A percentile compares a stretch with the other conserved stretches of the same genome.
phyloP scores from a whole-genome alignment of 2,329 filamentous ascomycete species.

The Pyrenophora graminea region DNA sequence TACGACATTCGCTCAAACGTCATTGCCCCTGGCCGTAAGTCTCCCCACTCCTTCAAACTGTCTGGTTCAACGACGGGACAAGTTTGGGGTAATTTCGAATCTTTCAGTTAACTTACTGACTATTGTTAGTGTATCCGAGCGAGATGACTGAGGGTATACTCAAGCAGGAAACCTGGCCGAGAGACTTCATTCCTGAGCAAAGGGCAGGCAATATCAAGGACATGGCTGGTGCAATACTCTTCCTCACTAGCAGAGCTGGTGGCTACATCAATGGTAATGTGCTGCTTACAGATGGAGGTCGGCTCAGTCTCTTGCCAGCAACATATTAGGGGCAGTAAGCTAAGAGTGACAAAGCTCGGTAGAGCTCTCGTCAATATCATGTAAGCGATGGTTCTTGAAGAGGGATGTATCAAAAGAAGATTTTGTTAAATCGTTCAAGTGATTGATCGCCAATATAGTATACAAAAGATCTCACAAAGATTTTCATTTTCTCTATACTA shows the following conservation, averaged over 20 bases:
- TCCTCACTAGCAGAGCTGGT: constrained; percentile 50
- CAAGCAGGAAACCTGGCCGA: constrained; percentile 3
- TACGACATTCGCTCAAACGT: constrained; percentile 55
- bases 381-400: too few species aligned
- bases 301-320: constrained; percentile 12
- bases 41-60: not conserved
- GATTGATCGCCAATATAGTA: too few species aligned
- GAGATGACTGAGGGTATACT: constrained; percentile 14
- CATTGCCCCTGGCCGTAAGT: constrained; percentile 51
- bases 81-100: too few species aligned
- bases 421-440: too few species aligned
- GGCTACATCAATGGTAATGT: constrained; percentile 37
- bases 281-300: constrained; percentile 20
- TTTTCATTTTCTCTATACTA: too few species aligned
- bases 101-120: not conserved
- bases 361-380: too few species aligned
- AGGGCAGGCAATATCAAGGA: constrained; percentile 49
- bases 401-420: too few species aligned
- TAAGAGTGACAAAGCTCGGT: too few species aligned
- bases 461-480: too few species aligned
- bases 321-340: constrained; percentile 13
- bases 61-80: not conserved
- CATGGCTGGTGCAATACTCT: constrained; percentile 51
- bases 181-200: constrained; percentile 19
- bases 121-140: constrained; percentile 16